Percentiles rank a stretch among this genome's conserved stretches.
Evolutionary conservation across 345 rosid species (phyloP).

Genomic region (Cardamine chenopodiifolia): DNA sequence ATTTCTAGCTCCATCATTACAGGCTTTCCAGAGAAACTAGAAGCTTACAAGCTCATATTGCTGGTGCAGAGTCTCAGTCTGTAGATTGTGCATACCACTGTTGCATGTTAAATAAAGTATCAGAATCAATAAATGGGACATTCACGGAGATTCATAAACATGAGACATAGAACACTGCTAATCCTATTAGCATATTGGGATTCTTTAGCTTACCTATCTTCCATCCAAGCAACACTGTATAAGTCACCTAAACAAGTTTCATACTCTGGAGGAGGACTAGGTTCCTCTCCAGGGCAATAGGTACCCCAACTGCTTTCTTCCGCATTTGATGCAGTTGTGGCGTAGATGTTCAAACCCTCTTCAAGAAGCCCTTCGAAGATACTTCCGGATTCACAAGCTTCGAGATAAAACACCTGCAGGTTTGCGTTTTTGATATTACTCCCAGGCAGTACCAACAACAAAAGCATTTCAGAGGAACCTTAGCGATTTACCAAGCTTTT

Average conservation of each 20-base stretch:
- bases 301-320: conserved; percentile 98
- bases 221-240: conserved; percentile 99
- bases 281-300: conserved; percentile 92
- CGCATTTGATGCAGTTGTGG: conserved; percentile 93
- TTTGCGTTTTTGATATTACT: conserved; percentile 12
- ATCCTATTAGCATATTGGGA: background rate
- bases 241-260: conserved; percentile 98
- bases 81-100: conserved; percentile 89
- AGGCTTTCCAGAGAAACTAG: conserved; percentile 2
- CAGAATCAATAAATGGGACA: background rate
- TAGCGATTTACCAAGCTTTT: conserved; percentile 68
- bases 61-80: conserved; percentile 76
- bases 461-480: conserved; percentile 11
- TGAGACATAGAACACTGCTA: conserved; percentile 5
- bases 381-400: conserved; percentile 99
- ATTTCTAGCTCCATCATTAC: background rate
- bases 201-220: conserved; percentile 69
- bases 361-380: conserved; percentile 98
- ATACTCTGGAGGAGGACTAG: conserved; percentile 88
- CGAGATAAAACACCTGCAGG: conserved; percentile 91
- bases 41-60: conserved; percentile 83
- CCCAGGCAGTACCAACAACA: background rate
- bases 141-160: background rate
- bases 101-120: conserved; percentile 29
- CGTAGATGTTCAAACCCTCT: conserved; percentile 85